Conservation (phyloP, 2,329 filamentous ascomycete species). For the Pseudogymnoascus sp. region DNA sequence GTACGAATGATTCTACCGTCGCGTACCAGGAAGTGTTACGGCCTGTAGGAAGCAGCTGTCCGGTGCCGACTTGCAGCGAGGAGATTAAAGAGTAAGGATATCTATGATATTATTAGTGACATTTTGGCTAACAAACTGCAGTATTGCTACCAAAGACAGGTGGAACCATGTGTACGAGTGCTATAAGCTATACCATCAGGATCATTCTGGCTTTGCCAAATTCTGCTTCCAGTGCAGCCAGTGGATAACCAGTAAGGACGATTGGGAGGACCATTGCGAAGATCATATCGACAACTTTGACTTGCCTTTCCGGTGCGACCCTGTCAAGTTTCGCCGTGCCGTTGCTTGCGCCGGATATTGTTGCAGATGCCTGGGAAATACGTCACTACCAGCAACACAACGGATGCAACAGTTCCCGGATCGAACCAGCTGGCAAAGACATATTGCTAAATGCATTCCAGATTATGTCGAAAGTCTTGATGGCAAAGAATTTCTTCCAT, state of each 20-base stretch:
- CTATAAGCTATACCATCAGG: slow-evolving; percentile 12
- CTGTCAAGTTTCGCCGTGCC: slow-evolving; percentile 11
- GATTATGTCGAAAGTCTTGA: background rate
- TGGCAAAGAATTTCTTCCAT: background rate
- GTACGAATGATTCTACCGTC: slow-evolving; percentile 9
- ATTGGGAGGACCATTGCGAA: slow-evolving; percentile 16
- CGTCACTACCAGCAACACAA: background rate
- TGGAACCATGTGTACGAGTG: slow-evolving; percentile 15
- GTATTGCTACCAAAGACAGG: background rate
- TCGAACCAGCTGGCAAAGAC: background rate
- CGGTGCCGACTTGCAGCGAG: background rate
- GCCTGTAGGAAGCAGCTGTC: background rate
- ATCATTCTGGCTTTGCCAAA: slow-evolving; percentile 16
- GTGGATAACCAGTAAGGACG: slow-evolving; percentile 14
- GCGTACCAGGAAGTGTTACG: slow-evolving; percentile 7
- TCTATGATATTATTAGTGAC: background rate
- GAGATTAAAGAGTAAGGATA: background rate
- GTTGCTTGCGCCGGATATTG: slow-evolving; percentile 11
- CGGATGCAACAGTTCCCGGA: background rate
- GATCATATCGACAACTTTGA: slow-evolving; percentile 17
- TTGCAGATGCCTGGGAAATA: background rate
- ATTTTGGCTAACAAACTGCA: background rate
- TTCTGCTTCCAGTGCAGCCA: slow-evolving; percentile 15
- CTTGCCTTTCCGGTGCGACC: slow-evolving; percentile 12
- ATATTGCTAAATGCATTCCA: background rate